Conservation (phyloP, 2,329 filamentous ascomycete species). For the Clonostachys sp. region DNA sequence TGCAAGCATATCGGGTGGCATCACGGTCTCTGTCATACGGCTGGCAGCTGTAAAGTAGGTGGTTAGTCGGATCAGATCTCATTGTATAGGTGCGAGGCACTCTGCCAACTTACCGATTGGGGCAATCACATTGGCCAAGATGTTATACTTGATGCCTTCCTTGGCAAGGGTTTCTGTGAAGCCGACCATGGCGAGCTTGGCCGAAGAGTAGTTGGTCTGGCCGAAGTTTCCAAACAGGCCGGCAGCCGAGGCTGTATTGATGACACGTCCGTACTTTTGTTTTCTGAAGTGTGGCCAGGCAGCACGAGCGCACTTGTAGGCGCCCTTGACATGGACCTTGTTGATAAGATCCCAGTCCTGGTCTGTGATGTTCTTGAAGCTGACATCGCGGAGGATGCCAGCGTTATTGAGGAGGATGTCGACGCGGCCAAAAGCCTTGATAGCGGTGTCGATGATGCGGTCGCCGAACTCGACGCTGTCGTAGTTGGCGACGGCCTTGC, state of each 20-base stretch:
- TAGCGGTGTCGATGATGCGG: slow-evolving; percentile 86
- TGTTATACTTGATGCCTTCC: slow-evolving; percentile 98
- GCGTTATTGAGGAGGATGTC: slow-evolving; percentile 98
- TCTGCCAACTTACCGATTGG: slow-evolving; percentile 56
- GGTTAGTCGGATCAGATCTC: not conserved
- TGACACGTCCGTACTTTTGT: slow-evolving; percentile 95
- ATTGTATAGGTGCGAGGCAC: not conserved
- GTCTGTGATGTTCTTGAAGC: slow-evolving; percentile 99
- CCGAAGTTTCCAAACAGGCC: slow-evolving; percentile 95
- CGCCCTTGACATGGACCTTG: slow-evolving; percentile 85
- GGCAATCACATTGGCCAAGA: slow-evolving; percentile 89
- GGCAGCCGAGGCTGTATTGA: slow-evolving; percentile 95
- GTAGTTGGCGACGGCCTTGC: slow-evolving; percentile 97
- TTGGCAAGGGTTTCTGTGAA: slow-evolving; percentile 98
- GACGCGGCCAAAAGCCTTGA: slow-evolving; percentile 77
- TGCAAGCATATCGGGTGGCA: slow-evolving; percentile 88
- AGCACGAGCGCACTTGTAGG: slow-evolving; percentile 91
- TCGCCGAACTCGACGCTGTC: slow-evolving; percentile 92
- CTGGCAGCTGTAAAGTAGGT: slow-evolving; percentile 61
- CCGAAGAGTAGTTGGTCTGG: slow-evolving; percentile 94
- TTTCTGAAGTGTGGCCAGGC: slow-evolving; percentile 98
- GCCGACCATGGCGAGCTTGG: slow-evolving; percentile 91
- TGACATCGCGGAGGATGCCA: slow-evolving; percentile 88
- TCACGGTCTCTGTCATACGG: slow-evolving; percentile 91
- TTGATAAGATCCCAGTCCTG: slow-evolving; percentile 95